Conservation (phyloP, 2,329 filamentous ascomycete species). For the Didymella arachidicola region DNA sequence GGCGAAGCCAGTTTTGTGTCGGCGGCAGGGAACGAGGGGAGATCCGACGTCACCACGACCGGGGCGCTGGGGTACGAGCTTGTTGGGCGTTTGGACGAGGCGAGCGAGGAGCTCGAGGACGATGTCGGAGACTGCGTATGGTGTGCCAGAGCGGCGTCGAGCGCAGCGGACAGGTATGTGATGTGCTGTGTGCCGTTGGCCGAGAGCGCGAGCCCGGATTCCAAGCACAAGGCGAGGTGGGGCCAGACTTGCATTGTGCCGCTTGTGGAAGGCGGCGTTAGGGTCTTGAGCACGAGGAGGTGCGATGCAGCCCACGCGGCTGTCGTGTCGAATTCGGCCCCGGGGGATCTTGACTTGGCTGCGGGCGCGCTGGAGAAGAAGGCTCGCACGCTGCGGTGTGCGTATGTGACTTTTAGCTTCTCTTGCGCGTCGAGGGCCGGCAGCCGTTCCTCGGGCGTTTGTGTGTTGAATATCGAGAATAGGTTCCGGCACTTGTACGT, state of each 20-base stretch:
- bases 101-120: slow-evolving; percentile 11
- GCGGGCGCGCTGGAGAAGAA: slow-evolving; percentile 30
- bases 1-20: slow-evolving; percentile 5
- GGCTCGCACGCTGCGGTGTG: slow-evolving; percentile 36
- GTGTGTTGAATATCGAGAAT: slow-evolving; percentile 33
- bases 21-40: slow-evolving; percentile 18
- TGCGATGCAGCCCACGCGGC: slow-evolving; percentile 37
- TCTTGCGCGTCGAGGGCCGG: slow-evolving; percentile 7
- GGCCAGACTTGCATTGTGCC: slow-evolving; percentile 30
- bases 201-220: slow-evolving; percentile 31
- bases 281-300: slow-evolving; percentile 36
- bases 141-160: slow-evolving; percentile 25
- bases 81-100: slow-evolving; percentile 13
- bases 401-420: slow-evolving; percentile 35
- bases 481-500: slow-evolving; percentile 32
- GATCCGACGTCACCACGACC: slow-evolving; percentile 3
- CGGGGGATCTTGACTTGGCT: slow-evolving; percentile 15
- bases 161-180: slow-evolving; percentile 33
- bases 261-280: slow-evolving; percentile 12
- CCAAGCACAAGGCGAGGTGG: slow-evolving; percentile 28
- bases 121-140: slow-evolving; percentile 12
- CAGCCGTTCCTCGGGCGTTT: slow-evolving; percentile 9
- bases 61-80: slow-evolving; percentile 6
- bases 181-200: slow-evolving; percentile 31
- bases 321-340: slow-evolving; percentile 25